These are phyloP conservation scores for Bipolaris victoriae DNA, from an alignment of 2,329 filamentous ascomycete species.

Conservation along the genomic window DNA sequence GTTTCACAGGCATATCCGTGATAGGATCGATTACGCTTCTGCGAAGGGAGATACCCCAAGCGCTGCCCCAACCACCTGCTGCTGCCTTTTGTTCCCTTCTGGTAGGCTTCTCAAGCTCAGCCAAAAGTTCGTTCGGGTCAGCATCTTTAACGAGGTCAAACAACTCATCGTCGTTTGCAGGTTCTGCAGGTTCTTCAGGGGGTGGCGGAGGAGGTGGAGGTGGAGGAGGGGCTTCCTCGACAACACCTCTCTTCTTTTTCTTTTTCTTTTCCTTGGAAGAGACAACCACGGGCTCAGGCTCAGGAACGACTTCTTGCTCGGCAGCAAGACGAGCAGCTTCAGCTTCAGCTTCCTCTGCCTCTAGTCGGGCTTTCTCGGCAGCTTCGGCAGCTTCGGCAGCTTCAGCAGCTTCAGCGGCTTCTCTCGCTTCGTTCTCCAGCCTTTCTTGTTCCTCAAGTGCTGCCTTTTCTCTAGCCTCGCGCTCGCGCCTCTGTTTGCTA, in stretches of 20 bases:
- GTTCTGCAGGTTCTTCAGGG: constrained; percentile 24
- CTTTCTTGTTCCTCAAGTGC: constrained; percentile 39
- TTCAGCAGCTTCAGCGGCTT: constrained; percentile 39
- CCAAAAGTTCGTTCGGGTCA: constrained; percentile 41
- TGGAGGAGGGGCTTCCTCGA: constrained; percentile 25
- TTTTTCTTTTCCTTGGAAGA: constrained; percentile 46
- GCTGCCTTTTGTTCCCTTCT: constrained; percentile 36
- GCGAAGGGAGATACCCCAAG: constrained; percentile 54
- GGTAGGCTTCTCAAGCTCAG: constrained; percentile 46
- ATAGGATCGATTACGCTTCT: constrained; percentile 53
- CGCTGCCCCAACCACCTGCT: constrained; percentile 47
- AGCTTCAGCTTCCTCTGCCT: constrained; percentile 42
- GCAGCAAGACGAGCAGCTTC: constrained; percentile 23
- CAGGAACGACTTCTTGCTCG: constrained; percentile 34
- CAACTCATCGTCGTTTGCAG: constrained; percentile 39
- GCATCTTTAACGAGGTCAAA: constrained; percentile 45
- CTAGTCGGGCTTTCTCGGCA: constrained; percentile 37
- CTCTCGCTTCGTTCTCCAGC: constrained; percentile 33
- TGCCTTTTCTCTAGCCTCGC: constrained; percentile 37
- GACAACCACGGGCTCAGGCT: constrained; percentile 34
- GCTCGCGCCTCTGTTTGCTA: constrained; percentile 38
- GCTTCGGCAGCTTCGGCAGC: not conserved
- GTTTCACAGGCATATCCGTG: constrained; percentile 18
- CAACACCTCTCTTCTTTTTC: constrained; percentile 42
- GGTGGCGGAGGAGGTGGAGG: constrained; percentile 20